These are phyloP conservation scores for Oryza glumipatula DNA, from an alignment of 176 grass and related monocot genomes.

Conservation along the genomic window DNA sequence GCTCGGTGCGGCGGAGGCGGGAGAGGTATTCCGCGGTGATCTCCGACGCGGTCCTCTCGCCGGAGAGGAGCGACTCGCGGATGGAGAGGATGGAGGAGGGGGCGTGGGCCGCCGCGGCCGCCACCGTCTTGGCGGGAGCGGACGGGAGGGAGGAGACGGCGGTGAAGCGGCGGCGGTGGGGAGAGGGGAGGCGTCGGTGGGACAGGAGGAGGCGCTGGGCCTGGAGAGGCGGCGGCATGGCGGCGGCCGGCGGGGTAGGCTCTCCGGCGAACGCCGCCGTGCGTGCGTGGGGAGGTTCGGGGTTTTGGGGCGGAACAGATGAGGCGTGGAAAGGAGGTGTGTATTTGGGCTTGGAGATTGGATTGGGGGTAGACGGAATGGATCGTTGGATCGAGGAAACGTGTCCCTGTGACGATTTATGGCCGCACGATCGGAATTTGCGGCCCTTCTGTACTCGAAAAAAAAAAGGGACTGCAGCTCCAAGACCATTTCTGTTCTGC, in stretches of 20 bases:
- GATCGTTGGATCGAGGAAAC: conserved; percentile 15
- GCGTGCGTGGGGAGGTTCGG: conserved; percentile 9
- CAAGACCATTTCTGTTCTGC: too few species aligned
- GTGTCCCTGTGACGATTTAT: not conserved
- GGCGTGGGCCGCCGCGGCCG: conserved; percentile 32
- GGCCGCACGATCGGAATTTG: conserved; percentile 10
- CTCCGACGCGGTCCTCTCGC: conserved; percentile 63
- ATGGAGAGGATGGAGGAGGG: conserved; percentile 62
- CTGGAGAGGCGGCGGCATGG: conserved; percentile 71
- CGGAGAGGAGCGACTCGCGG: conserved; percentile 72
- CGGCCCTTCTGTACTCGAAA: too few species aligned
- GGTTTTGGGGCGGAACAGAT: conserved; percentile 18
- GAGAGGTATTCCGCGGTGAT: conserved; percentile 80
- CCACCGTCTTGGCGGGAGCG: conserved; percentile 47
- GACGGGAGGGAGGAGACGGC: conserved; percentile 51
- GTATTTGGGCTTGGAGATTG: conserved; percentile 43
- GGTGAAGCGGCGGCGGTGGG: conserved; percentile 45
- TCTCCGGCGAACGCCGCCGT: conserved; percentile 34
- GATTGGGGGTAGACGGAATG: not conserved
- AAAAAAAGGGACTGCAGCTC: too few species aligned
- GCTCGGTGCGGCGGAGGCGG: conserved; percentile 82
- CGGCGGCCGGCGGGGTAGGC: conserved; percentile 32
- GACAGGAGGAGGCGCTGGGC: conserved; percentile 63
- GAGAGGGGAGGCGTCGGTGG: conserved; percentile 40
- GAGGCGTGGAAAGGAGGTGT: not conserved